These are phyloP conservation scores for Cajanus cajan DNA, from an alignment of 306 rosid species.

Conservation along the genomic window DNA sequence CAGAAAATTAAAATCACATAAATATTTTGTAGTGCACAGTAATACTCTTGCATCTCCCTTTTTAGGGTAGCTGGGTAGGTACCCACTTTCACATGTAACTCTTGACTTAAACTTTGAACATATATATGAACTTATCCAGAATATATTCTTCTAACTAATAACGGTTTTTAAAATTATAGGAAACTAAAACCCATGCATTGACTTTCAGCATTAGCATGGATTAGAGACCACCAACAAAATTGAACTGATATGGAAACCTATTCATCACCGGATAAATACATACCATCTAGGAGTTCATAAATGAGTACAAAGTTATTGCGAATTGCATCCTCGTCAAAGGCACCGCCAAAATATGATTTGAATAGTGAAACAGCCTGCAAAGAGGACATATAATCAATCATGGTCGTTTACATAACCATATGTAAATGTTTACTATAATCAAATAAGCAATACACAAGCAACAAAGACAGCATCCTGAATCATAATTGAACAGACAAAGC, in stretches of 20 bases:
- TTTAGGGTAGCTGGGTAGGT: neutral
- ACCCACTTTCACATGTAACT: neutral
- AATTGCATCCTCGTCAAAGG: slow-evolving; percentile 98
- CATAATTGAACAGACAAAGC: neutral
- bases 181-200: neutral
- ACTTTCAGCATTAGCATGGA: neutral
- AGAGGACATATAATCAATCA: slow-evolving; percentile 15
- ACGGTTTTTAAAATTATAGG: neutral
- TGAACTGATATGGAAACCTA: neutral
- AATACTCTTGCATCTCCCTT: slow-evolving; percentile 16
- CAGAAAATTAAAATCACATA: slow-evolving; percentile 13
- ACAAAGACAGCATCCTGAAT: neutral
- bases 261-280: slow-evolving; percentile 22
- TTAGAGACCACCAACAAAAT: slow-evolving; percentile 15
- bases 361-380: slow-evolving; percentile 89
- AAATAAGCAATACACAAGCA: slow-evolving; percentile 1
- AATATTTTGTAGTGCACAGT: neutral
- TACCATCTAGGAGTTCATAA: slow-evolving; percentile 95
- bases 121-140: slow-evolving; percentile 15
- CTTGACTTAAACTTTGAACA: neutral
- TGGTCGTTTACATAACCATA: neutral
- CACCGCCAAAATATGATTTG: slow-evolving; percentile 98
- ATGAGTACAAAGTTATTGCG: slow-evolving; percentile 98
- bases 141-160: neutral
- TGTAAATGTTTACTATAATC: neutral